Percentiles rank a stretch among this genome's conserved stretches.
These are phyloP conservation scores for Shiraia sp. DNA, from an alignment of 2,329 filamentous ascomycete species.

Conservation along the genomic window DNA sequence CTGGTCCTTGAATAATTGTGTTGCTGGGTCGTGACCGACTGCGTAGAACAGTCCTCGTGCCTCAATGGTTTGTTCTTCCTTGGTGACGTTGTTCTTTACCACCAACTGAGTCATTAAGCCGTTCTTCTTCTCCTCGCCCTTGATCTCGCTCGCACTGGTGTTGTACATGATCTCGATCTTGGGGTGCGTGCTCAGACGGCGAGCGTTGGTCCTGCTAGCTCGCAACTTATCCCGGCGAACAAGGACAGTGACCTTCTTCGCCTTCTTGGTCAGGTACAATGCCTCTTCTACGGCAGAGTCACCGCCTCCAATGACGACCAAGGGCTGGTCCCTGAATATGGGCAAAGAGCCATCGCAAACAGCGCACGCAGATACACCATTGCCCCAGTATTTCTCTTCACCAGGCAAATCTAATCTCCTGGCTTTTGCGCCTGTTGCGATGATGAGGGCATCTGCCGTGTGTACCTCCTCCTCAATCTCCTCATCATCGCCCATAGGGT, in stretches of 20 bases:
- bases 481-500: conserved; percentile 78
- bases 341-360: conserved; percentile 97
- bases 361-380: conserved; percentile 92
- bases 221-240: conserved; percentile 86
- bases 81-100: conserved; percentile 77
- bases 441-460: conserved; percentile 90
- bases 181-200: conserved; percentile 76
- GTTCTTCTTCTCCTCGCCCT: conserved; percentile 73
- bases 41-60: conserved; percentile 97
- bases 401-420: conserved; percentile 79
- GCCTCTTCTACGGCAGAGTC: conserved; percentile 98
- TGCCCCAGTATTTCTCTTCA: conserved; percentile 97
- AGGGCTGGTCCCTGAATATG: conserved; percentile 94
- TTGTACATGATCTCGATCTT: conserved; percentile 93
- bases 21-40: conserved; percentile 94
- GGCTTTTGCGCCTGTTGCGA: conserved; percentile 94
- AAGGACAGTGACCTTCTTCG: conserved; percentile 89
- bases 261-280: conserved; percentile 97
- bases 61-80: conserved; percentile 78
- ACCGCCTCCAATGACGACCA: conserved; percentile 94
- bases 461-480: conserved; percentile 68
- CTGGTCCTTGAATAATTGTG: conserved; percentile 85
- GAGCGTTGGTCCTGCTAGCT: conserved; percentile 90
- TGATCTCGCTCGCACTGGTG: conserved; percentile 77
- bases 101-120: conserved; percentile 87